Percentiles rank a stretch among this genome's conserved stretches.
Evolutionary conservation across 208 protist species (phyloP).

Genomic region (Leishmania guyanensis): DNA sequence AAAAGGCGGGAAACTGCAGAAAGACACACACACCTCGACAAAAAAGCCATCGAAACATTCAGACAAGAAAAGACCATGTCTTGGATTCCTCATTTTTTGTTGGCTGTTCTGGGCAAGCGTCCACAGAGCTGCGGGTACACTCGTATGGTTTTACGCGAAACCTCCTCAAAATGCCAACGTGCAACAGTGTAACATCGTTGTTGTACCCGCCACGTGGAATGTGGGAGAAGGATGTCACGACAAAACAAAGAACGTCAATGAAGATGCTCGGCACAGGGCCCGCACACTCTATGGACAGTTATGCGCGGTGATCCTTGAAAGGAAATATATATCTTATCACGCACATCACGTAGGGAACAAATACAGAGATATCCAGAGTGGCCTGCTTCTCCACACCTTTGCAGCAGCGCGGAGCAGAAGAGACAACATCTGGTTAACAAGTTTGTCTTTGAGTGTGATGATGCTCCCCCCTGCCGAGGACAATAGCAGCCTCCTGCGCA

Average conservation of each 20-base stretch:
- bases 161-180: not conserved
- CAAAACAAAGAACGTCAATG: too few species aligned
- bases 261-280: not conserved
- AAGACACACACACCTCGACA: not conserved
- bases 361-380: not conserved
- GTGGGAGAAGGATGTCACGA: too few species aligned
- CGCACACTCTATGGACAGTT: not conserved
- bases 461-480: not conserved
- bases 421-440: not conserved
- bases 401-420: not conserved
- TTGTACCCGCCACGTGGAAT: not conserved
- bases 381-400: not conserved
- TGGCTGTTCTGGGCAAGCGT: not conserved
- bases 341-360: not conserved
- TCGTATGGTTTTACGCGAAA: not conserved
- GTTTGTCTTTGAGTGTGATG: not conserved
- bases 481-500: too few species aligned
- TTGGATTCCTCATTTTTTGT: not conserved
- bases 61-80: not conserved
- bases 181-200: not conserved
- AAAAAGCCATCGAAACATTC: not conserved
- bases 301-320: not conserved
- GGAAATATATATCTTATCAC: not conserved
- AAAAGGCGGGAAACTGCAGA: not conserved
- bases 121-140: not conserved